Base-by-base conservation (phyloP, 2,329 filamentous ascomycete genomes). In the Zasmidium citrigriseum region DNA sequence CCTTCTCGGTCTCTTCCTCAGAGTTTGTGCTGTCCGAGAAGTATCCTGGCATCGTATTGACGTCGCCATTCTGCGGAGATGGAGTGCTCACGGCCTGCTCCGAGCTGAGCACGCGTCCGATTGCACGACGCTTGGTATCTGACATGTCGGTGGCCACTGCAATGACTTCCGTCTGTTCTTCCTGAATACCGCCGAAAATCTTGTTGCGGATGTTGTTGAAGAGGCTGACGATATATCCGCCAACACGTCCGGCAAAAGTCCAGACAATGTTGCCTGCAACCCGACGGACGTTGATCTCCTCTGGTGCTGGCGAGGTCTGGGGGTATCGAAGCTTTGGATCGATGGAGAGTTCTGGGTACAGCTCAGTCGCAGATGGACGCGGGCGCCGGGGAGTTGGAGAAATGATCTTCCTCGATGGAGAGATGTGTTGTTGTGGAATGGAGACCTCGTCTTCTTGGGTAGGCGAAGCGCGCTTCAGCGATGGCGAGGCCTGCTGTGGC, bases 61-160 rank as follows among this genome's bases (percentile, higher is more conserved):
- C 46, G 27, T 53, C 45, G 10, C 44, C 52, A 23, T 22, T 21
- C 41, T 34, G n/a, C 54, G 52, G 56, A 41, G 56, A 52, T 16
- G 49, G 24, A 10, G 46, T 50, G 16, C 20, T 34, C 22, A 48
- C 38, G 27, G 27, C 27, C 14, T 14, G 27, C 27, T 14, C 27
- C 14, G 27, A 14, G 14, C 7, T 7, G 27, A 34, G 7, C 7
- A 34, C 27, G 14, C 27, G 27, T 7, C 27, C 56, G 11, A 65
- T 52, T 18, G 61, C 61, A 23, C 63, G 61, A 53, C 63, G 58
- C 51, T 65, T 65, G 48, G 38, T 41, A 12, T 54, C 54, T 20
- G 29, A 54, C 9, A 47, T 51, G 46, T 56, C 23, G 38, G 62
- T 57, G 24, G 58, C 57, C 18, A 64, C 47, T 25, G 61, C 63